Base-by-base conservation (phyloP, 192 early-diverging fungal genomes). In the Phlyctochytrium bullatum region DNA sequence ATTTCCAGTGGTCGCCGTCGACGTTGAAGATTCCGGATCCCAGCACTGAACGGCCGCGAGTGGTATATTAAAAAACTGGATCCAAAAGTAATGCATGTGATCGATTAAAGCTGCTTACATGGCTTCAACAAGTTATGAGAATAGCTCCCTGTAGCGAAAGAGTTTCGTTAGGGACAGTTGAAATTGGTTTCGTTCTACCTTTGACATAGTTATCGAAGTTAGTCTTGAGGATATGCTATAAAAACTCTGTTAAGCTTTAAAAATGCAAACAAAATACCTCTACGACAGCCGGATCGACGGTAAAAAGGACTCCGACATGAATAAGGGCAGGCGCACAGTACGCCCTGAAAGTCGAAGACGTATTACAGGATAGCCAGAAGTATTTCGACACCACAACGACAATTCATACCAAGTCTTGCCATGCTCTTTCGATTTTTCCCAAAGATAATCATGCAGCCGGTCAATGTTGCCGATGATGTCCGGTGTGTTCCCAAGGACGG, bases 11-110 rank as follows among this genome's bases (percentile, higher is more conserved):
- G 1, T 84, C 79, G 17, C 88, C 88, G 59, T 89, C 88, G 0
- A 80, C 79, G 69, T 83, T 87, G 64, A 89, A 88, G 59, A 88
- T 88, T 31, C 87, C 87, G 33, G 78, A 62, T 1, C 87, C 87
- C 34, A 47, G 40, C 40, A 47, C n/a, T n/a, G n/a, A n/a, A n/a
- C n/a, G n/a, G n/a, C n/a, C n/a, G n/a, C n/a, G n/a, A n/a, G n/a
- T n/a, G n/a, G n/a, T n/a, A n/a, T n/a, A n/a, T n/a, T n/a, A n/a
- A n/a, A n/a, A n/a, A n/a, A n/a, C n/a, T n/a, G n/a, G n/a, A n/a
- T n/a, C n/a, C n/a, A n/a, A n/a, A n/a, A n/a, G n/a, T n/a, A n/a
- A n/a, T n/a, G n/a, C n/a, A n/a, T n/a, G n/a, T n/a, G n/a, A n/a
- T n/a, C n/a, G n/a, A n/a, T n/a, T n/a, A n/a, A n/a, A n/a, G n/a